Evolutionary conservation across 179 eudicot genomes (phyloP).

Genomic region (Sideroxylon spinosum): DNA sequence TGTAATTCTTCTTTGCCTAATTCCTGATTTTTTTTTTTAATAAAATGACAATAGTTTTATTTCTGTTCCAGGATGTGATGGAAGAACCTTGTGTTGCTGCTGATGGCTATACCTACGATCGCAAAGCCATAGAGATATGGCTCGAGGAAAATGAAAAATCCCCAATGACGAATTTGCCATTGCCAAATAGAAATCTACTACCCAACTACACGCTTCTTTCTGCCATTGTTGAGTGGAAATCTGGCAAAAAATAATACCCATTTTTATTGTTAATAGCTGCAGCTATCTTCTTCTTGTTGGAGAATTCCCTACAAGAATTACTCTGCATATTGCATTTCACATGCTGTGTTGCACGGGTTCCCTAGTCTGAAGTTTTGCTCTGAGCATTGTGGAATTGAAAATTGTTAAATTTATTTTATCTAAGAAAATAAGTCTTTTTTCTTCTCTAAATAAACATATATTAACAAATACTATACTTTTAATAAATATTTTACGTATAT

Average conservation of each 20-base stretch:
- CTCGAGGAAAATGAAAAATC: conserved; percentile 52
- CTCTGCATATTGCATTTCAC: conserved; percentile 7
- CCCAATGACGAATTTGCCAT: conserved; percentile 57
- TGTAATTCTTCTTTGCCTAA: neutral
- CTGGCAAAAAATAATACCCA: conserved; percentile 19
- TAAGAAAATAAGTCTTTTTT: too few relatives aligned
- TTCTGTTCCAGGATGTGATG: conserved; percentile 62
- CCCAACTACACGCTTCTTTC: conserved; percentile 64
- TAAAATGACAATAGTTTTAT: neutral
- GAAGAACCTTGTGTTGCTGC: conserved; percentile 88
- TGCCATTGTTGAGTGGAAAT: conserved; percentile 71
- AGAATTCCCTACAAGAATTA: neutral
- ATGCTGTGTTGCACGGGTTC: neutral
- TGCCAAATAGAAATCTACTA: conserved; percentile 47
- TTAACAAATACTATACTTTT: too few relatives aligned
- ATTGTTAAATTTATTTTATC: neutral
- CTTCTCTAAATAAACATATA: too few relatives aligned
- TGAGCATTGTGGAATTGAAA: neutral
- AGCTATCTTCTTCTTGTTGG: neutral
- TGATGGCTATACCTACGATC: conserved; percentile 72
- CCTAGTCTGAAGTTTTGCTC: neutral
- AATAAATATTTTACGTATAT: too few relatives aligned
- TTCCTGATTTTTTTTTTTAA: neutral
- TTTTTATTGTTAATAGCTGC: too few relatives aligned
- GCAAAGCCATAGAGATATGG: conserved; percentile 51